Conservation (phyloP, 208 protist genomes). For the Acanthamoeba triangularis region DNA sequence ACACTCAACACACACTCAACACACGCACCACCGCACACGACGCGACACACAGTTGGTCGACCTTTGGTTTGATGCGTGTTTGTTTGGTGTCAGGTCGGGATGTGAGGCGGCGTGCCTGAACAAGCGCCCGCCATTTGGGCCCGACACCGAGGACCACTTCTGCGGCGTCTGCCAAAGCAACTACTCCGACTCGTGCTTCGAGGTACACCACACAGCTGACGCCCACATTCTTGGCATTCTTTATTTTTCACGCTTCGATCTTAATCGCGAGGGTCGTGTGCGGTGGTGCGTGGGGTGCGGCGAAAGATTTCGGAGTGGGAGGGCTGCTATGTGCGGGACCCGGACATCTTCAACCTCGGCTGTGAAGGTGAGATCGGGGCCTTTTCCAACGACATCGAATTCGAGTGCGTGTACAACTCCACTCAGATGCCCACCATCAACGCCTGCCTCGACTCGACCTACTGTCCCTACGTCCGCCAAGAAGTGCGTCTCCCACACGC, state of each 20-base stretch:
- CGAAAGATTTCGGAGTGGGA: conserved; percentile 1
- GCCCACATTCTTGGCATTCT: background rate
- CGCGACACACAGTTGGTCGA: background rate
- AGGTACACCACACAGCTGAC: background rate
- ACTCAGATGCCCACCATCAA: background rate
- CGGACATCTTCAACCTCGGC: background rate
- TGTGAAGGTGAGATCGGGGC: background rate
- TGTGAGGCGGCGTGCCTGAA: background rate
- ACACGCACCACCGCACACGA: too few species aligned
- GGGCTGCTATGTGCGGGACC: conserved; percentile 24
- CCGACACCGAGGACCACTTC: background rate
- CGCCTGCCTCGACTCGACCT: background rate
- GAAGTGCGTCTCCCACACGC: background rate
- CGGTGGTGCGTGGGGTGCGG: too few species aligned
- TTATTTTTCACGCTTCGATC: background rate
- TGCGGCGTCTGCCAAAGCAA: conserved; percentile 18
- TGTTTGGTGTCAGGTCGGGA: background rate
- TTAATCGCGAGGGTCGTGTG: background rate
- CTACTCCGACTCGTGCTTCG: background rate
- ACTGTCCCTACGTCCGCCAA: background rate
- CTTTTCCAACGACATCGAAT: conserved; percentile 17
- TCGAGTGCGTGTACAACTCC: background rate
- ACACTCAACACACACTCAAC: too few species aligned
- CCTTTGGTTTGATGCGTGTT: background rate
- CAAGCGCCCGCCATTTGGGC: conserved; percentile 4